Percentiles rank a stretch among this genome's conserved stretches.
Conservation (phyloP, 31 red algal species). For the Odonthalia washingtoniensis region DNA sequence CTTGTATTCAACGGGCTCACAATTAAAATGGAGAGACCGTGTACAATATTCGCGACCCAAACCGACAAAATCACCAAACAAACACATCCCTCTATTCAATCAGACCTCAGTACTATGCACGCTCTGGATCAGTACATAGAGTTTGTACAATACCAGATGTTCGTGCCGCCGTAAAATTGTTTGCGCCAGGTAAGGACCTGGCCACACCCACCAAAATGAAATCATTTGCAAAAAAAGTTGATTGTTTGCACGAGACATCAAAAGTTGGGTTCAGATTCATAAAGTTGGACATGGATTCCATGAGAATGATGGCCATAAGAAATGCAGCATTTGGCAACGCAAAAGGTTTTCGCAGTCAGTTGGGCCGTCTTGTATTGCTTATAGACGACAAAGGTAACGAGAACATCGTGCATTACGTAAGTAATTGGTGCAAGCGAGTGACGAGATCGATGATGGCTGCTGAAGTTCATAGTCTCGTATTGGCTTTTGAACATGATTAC, state of each 20-base stretch:
- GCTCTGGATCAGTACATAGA: too few species aligned
- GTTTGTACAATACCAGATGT: background rate
- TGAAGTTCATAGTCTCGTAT: background rate
- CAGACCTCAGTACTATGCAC: too few species aligned
- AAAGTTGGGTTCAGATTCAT: background rate
- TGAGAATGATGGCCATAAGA: background rate
- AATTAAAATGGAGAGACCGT: too few species aligned
- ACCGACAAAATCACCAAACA: too few species aligned
- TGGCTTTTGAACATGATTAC: constrained; percentile 19
- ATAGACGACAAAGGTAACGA: background rate
- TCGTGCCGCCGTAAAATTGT: background rate
- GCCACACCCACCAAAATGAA: background rate
- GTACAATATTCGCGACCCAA: too few species aligned
- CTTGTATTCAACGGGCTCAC: too few species aligned
- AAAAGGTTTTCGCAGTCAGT: background rate
- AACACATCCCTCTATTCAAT: too few species aligned
- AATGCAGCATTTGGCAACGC: constrained; percentile 10
- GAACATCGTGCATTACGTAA: constrained; percentile 23
- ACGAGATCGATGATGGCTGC: constrained; percentile 27
- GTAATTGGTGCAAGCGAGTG: constrained; percentile 2
- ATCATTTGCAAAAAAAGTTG: background rate
- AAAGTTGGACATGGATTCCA: background rate
- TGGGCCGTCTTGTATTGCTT: background rate
- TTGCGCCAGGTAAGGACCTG: background rate
- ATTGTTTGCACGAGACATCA: background rate